These are phyloP conservation scores for Abelmoschus esculentus DNA, from an alignment of 345 rosid species.

Conservation along the genomic window DNA sequence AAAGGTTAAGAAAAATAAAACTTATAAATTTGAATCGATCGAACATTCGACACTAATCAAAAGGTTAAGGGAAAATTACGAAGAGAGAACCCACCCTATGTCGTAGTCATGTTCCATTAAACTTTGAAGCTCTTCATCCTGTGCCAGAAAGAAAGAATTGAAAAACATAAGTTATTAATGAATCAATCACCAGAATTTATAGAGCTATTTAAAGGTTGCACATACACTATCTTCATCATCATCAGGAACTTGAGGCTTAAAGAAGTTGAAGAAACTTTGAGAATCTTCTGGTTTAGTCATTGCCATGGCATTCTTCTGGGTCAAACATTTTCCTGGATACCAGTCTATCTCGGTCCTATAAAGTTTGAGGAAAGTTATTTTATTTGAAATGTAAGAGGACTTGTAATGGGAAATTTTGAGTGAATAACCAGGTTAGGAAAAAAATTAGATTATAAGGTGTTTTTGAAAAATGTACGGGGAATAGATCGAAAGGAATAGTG, in stretches of 20 bases:
- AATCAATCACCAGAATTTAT: background rate
- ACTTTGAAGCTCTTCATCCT: conserved; percentile 95
- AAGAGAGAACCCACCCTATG: conserved; percentile 52
- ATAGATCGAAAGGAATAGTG: too few relatives aligned
- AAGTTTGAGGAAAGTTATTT: background rate
- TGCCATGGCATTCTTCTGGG: conserved; percentile 81
- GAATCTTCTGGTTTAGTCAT: conserved; percentile 81
- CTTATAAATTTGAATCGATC: too few relatives aligned
- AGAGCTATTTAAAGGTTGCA: background rate
- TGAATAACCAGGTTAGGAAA: too few relatives aligned
- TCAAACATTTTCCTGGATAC: conserved; percentile 81
- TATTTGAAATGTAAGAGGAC: background rate
- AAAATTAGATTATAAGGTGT: too few relatives aligned
- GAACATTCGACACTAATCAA: too few relatives aligned
- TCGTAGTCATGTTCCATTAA: conserved; percentile 98
- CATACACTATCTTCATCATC: conserved; percentile 83
- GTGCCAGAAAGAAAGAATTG: conserved; percentile 10
- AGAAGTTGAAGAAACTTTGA: conserved; percentile 93
- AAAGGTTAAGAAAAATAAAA: too few relatives aligned
- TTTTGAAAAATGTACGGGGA: too few relatives aligned
- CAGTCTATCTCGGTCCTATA: conserved; percentile 83
- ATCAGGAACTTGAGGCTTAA: conserved; percentile 84
- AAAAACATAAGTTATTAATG: background rate
- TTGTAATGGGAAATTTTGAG: background rate
- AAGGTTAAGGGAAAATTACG: background rate